Conservation (phyloP, 2,329 filamentous ascomycete species). For the Claviceps monticola region DNA sequence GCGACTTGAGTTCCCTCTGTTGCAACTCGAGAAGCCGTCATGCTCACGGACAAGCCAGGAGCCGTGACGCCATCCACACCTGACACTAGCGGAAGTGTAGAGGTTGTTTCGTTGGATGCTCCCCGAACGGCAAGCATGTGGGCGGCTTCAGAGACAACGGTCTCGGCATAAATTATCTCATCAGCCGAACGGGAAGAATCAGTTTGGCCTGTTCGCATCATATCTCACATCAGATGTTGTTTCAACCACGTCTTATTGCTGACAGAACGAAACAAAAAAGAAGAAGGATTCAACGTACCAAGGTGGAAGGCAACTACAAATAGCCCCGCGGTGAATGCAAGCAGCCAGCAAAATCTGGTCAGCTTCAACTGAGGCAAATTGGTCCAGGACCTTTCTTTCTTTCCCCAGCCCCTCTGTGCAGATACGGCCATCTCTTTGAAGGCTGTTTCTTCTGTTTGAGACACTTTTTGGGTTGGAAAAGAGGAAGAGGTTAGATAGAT, state of each 20-base stretch:
- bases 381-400: slow-evolving; percentile 1
- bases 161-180: slow-evolving; percentile 10
- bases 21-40: slow-evolving; percentile 5
- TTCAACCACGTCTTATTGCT: background rate
- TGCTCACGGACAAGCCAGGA: slow-evolving; percentile 6
- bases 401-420: background rate
- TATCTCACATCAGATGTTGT: background rate
- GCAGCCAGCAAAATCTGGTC: slow-evolving; percentile 4
- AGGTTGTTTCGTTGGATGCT: slow-evolving; percentile 9
- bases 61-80: slow-evolving; percentile 7
- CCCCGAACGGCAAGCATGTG: slow-evolving; percentile 12
- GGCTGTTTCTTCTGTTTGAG: background rate
- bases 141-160: slow-evolving; percentile 8
- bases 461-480: slow-evolving; percentile 1
- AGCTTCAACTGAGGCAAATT: background rate
- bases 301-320: slow-evolving; percentile 1
- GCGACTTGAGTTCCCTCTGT: slow-evolving; percentile 2
- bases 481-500: background rate
- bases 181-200: slow-evolving; percentile 2
- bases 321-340: background rate
- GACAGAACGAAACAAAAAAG: background rate
- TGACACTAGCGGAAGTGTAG: slow-evolving; percentile 3
- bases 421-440: background rate
- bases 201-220: slow-evolving; percentile 1
- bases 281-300: background rate